Conservation (phyloP, 2,329 filamentous ascomycete species). For the Scedosporium apiospermum region DNA sequence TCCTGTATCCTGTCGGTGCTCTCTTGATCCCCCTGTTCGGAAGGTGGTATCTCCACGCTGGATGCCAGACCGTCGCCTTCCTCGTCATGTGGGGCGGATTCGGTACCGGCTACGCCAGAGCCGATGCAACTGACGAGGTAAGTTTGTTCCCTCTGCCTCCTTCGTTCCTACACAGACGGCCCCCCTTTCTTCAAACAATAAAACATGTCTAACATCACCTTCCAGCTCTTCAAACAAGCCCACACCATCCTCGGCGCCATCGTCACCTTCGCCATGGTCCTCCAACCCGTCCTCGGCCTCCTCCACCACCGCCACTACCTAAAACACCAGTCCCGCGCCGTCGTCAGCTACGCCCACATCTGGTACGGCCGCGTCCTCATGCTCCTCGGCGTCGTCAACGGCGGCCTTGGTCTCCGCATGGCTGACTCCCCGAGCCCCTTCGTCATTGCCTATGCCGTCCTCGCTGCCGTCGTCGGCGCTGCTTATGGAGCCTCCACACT, state of each 20-base stretch:
- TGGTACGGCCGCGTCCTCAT: constrained; percentile 54
- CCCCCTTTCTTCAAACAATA: constrained; percentile 3
- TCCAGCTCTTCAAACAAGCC: constrained; percentile 38
- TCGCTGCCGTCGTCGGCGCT: constrained; percentile 38
- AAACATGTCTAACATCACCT: constrained; percentile 7
- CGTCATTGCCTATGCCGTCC: constrained; percentile 45
- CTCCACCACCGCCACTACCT: constrained; percentile 47
- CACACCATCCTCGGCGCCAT: constrained; percentile 50
- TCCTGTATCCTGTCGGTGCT: constrained; percentile 51
- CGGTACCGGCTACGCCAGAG: constrained; percentile 42
- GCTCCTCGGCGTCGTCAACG: constrained; percentile 51
- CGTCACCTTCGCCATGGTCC: constrained; percentile 40
- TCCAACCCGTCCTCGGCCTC: constrained; percentile 50
- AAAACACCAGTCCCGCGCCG: constrained; percentile 34
- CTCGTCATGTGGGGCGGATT: constrained; percentile 51
- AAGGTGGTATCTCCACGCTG: constrained; percentile 47
- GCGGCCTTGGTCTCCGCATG: constrained; percentile 49
- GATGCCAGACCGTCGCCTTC: constrained; percentile 44
- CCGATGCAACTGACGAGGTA: constrained; percentile 31
- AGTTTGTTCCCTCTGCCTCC: constrained; percentile 15
- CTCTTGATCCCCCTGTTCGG: constrained; percentile 50
- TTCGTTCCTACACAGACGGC: constrained; percentile 4
- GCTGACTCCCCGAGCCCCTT: constrained; percentile 28
- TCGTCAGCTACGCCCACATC: constrained; percentile 47
- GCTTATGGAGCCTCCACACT: constrained; percentile 28